Conservation (phyloP, 2,329 filamentous ascomycete genomes). For the Hansfordia pulvinata region DNA sequence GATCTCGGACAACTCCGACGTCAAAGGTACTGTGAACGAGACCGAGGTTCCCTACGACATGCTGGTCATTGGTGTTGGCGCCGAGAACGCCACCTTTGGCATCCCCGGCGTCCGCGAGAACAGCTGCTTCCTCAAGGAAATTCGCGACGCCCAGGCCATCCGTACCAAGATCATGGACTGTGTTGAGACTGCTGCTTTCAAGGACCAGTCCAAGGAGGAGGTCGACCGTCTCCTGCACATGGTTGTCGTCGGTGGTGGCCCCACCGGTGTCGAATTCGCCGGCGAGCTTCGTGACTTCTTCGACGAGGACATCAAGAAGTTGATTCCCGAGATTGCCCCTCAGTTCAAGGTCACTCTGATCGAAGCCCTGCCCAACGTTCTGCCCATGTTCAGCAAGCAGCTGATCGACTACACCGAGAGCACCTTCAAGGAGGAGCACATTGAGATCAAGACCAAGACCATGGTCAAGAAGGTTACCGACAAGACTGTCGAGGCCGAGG, state of each 20-base stretch:
- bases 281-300: conserved; percentile 99
- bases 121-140: conserved; percentile 98
- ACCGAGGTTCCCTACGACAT: conserved; percentile 96
- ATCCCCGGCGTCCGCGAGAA: conserved; percentile 92
- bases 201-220: conserved; percentile 81
- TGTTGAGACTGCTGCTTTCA: conserved; percentile 96
- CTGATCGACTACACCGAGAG: conserved; percentile 99
- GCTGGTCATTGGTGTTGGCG: conserved; percentile 92
- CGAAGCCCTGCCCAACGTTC: conserved; percentile 88
- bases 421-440: conserved; percentile 97
- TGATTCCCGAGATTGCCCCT: conserved; percentile 87
- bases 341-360: conserved; percentile 97
- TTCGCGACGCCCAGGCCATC: conserved; percentile 88
- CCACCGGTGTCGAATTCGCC: conserved; percentile 95
- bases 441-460: conserved; percentile 94
- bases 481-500: conserved; percentile 84
- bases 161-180: conserved; percentile 99
- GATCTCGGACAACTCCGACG: conserved; percentile 84
- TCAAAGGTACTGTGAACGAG: conserved; percentile 69
- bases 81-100: conserved; percentile 96
- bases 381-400: conserved; percentile 98
- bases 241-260: conserved; percentile 89
- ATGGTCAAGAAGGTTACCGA: conserved; percentile 97
- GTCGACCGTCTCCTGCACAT: conserved; percentile 92
- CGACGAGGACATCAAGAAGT: conserved; percentile 94